Base-by-base conservation (phyloP, 2,329 filamentous ascomycete genomes). In the Trichoderma atrobrunneum region DNA sequence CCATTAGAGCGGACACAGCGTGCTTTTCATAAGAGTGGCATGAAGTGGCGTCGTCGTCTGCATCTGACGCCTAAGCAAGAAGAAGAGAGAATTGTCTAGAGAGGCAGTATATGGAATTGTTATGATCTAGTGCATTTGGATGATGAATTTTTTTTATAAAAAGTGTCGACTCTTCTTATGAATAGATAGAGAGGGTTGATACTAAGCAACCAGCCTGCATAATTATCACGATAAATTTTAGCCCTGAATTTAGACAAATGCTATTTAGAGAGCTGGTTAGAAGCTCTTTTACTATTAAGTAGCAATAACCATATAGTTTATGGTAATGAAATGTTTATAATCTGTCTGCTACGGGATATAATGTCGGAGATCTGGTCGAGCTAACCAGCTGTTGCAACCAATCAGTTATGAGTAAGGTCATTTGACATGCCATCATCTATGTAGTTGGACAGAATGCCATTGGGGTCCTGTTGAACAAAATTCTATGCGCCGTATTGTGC, bases 41-140 rank as follows among this genome's bases (percentile, higher is more conserved):
- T 66, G 30, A 66, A 66, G 63, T 66, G 63, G 63, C 63, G 32
- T 16, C 63, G 43, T 66, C 48, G 63, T n/a, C 5, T 51, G n/a
- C 43, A n/a, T n/a, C 7, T 51, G 43, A 51, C 43, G 18, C 43
- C 43, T 7, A 51, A 51, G n/a, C 43, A 51, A 51, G 43, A 51
- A 51, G 43, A 51, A 21, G 43, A 51, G 18, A 51, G 18, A 51
- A 21, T 51, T 51, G 43, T 51, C 18, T 48, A 48, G 39, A 48
- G 43, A 43, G 39, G 3, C 18, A 43, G 39, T 7, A 43, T 43
- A 43, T 43, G 1, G 8, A 43, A 43, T n/a, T 43, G 0, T 36
- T 36, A 10, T 0, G 39, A 43, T n/a, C 39, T 43, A 5, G 18
- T 8, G 36, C 5, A 8, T 43, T 43, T 18, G 36, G 7, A 43